Percentiles rank a stretch among this genome's conserved stretches.
phyloP scores from a whole-genome alignment of 257 asterid genomes.

The Avicennia marina region DNA sequence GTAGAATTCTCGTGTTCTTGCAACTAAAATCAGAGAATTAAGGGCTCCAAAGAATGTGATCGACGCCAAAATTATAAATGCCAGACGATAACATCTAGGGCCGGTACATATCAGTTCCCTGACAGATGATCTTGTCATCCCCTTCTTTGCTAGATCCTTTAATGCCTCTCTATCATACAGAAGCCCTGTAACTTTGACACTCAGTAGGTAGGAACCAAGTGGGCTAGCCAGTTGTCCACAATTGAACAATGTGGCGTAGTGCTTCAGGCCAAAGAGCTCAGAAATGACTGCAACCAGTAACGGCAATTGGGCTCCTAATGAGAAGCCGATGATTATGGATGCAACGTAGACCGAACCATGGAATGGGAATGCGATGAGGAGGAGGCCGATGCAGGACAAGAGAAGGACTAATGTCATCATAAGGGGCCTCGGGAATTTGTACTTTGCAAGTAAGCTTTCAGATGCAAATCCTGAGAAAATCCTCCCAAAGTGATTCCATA shows the following conservation, averaged over 20 bases:
- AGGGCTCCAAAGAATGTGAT: slow-evolving; percentile 57
- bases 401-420: slow-evolving; percentile 68
- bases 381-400: slow-evolving; percentile 54
- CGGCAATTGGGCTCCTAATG: slow-evolving; percentile 74
- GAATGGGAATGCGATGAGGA: slow-evolving; percentile 64
- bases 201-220: slow-evolving; percentile 60
- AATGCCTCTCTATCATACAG: slow-evolving; percentile 68
- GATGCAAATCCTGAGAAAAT: slow-evolving; percentile 74
- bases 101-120: slow-evolving; percentile 62
- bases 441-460: slow-evolving; percentile 37
- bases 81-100: slow-evolving; percentile 36
- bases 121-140: slow-evolving; percentile 45
- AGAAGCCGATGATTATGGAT: slow-evolving; percentile 67
- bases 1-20: slow-evolving; percentile 54
- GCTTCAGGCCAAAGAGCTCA: slow-evolving; percentile 67
- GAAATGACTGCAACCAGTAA: slow-evolving; percentile 54
- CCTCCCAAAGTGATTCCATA: slow-evolving; percentile 80
- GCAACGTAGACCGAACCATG: slow-evolving; percentile 59
- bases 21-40: slow-evolving; percentile 51
- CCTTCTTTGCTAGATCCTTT: slow-evolving; percentile 43
- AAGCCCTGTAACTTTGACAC: slow-evolving; percentile 55
- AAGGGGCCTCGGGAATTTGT: slow-evolving; percentile 63
- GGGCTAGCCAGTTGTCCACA: slow-evolving; percentile 84
- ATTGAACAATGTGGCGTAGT: slow-evolving; percentile 65
- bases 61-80: slow-evolving; percentile 49